phyloP scores from a whole-genome alignment of 805 yeast genomes.

The Brettanomyces custersianus region DNA sequence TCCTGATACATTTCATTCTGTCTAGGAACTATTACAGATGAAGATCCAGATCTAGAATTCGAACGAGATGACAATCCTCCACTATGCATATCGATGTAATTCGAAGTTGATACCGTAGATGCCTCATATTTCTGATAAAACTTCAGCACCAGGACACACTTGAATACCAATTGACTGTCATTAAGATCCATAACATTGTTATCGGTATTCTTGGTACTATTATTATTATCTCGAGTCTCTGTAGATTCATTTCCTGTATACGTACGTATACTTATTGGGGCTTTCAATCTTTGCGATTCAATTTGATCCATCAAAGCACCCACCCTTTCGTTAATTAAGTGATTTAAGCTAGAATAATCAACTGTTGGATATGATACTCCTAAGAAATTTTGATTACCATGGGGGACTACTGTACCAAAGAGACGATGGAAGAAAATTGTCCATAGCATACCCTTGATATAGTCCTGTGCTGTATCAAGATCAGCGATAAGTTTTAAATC shows the following conservation, averaged over 20 bases:
- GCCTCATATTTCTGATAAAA: conserved; percentile 21
- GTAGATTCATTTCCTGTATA: too few species aligned
- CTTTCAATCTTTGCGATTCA: background rate
- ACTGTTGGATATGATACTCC: conserved; percentile 51
- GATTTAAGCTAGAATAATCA: conserved; percentile 39
- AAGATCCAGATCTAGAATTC: conserved; percentile 4
- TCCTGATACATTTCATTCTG: conserved; percentile 31
- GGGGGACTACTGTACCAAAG: conserved; percentile 56
- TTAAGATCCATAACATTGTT: conserved; percentile 10
- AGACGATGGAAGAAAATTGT: conserved; percentile 61
- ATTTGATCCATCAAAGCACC: conserved; percentile 22
- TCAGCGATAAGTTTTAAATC: conserved; percentile 40
- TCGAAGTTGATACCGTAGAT: conserved; percentile 22
- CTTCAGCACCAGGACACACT: conserved; percentile 25
- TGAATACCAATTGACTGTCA: conserved; percentile 12
- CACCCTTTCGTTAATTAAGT: conserved; percentile 28
- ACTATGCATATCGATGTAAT: conserved; percentile 9
- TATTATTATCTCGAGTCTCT: too few species aligned
- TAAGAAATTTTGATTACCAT: conserved; percentile 39
- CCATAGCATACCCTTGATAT: conserved; percentile 52
- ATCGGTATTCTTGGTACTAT: conserved; percentile 7
- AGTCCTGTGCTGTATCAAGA: conserved; percentile 44
- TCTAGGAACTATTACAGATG: conserved; percentile 9
- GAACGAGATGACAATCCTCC: conserved; percentile 7
- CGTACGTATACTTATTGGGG: too few species aligned